Base-by-base conservation (phyloP, 1,139 yeast genomes). In the Blastobotrys apis region DNA sequence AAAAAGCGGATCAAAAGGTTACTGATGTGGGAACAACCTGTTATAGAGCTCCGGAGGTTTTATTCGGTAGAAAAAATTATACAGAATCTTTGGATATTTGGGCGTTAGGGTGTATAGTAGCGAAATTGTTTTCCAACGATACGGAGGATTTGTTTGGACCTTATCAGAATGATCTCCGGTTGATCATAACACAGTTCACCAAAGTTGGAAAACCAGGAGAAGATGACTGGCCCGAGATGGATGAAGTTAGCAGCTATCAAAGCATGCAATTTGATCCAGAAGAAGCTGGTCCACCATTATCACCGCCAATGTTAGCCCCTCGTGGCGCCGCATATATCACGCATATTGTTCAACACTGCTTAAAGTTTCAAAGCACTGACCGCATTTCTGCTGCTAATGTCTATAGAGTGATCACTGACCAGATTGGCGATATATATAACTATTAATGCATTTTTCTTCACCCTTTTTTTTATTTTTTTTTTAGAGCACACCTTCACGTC, bases 21-120 rank as follows among this genome's bases (percentile, higher is more conserved):
- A 75, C 59, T 6, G 95, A 88, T 58, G 81, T 92, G 3, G 76
- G 86, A 22, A 84, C 95, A 0, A 80, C 84, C 0, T 74, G 75
- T 37, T 92, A 81, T 65, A 83, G 87, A 54, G 84, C 97, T 0
- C 94, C 97, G 0, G 97, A 92, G 58, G 67, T 86, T 39, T 67
- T 92, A 39, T 76, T 87, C 47, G 88, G 94, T 0, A 68, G 77
- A n/a, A 59, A 71, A 6, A 71, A 74, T 48, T 92, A 92, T 61
- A 66, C 75, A 2, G 63, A 60, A 33, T 80, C 75, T 35, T 69
- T 90, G 3, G 98, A 92, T 59, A 71, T 87, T 23, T 92, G 97
- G 97, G 70, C 86, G 0, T 59, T 82, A 16, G 94, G 92, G 1
- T 74, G 92, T 6, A 54, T 86, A 1, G 59, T 83, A 47, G 77